Conservation (phyloP, 2,329 filamentous ascomycete species). For the Penicillium hordei region DNA sequence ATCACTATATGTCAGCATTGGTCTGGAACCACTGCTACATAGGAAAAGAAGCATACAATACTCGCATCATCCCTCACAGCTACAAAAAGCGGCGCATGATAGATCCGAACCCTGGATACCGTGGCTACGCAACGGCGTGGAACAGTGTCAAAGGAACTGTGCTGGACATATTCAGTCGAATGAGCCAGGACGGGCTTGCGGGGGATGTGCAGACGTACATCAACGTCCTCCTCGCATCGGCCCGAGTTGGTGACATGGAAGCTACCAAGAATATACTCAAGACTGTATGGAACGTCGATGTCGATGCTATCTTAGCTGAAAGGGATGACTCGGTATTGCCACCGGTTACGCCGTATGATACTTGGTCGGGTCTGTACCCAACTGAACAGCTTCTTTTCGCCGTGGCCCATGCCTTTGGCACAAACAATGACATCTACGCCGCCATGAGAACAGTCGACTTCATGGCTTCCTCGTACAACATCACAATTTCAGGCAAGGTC, state of each 20-base stretch:
- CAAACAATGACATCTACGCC: conserved; percentile 61
- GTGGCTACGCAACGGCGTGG: conserved; percentile 32
- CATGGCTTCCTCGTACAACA: conserved; percentile 59
- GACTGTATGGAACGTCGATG: conserved; percentile 56
- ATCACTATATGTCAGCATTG: conserved; percentile 53
- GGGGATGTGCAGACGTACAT: conserved; percentile 56
- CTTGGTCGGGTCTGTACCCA: conserved; percentile 59
- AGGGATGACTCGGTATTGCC: conserved; percentile 35
- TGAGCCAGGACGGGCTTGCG: conserved; percentile 46
- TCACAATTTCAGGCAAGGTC: conserved; percentile 57
- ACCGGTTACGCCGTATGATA: conserved; percentile 43
- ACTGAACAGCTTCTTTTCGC: conserved; percentile 60
- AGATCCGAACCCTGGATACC: conserved; percentile 23
- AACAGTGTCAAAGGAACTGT: conserved; percentile 39
- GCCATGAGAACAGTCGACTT: conserved; percentile 63
- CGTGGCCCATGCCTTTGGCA: conserved; percentile 68
- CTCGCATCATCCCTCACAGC: conserved; percentile 36
- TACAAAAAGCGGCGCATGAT: conserved; percentile 32
- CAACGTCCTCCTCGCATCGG: conserved; percentile 54
- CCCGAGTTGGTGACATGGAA: conserved; percentile 52
- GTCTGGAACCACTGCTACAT: conserved; percentile 49
- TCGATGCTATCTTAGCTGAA: conserved; percentile 41
- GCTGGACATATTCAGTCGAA: conserved; percentile 47
- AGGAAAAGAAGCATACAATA: conserved; percentile 41
- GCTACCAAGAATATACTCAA: conserved; percentile 51